phyloP scores from a whole-genome alignment of 2,329 filamentous ascomycete genomes.

The Xylariales sp. region DNA sequence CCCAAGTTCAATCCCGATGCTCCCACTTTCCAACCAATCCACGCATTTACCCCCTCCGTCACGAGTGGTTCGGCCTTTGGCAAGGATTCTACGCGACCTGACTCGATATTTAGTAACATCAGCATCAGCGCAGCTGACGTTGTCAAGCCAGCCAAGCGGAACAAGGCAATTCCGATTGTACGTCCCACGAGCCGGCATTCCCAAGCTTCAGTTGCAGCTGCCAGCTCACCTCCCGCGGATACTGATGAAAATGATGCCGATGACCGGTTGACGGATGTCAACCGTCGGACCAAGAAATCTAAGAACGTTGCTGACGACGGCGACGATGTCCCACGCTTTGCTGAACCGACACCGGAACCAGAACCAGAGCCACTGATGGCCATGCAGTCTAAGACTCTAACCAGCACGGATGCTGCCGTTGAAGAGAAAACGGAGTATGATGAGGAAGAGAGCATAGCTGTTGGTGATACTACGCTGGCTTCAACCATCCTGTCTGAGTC shows the following conservation, averaged over 20 bases:
- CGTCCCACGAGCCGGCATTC: slow-evolving; percentile 52
- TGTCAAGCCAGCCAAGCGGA: slow-evolving; percentile 63
- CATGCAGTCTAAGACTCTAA: not conserved
- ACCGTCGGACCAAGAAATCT: slow-evolving; percentile 68
- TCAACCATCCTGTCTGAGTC: slow-evolving; percentile 50
- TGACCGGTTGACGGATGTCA: slow-evolving; percentile 60
- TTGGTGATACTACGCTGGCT: slow-evolving; percentile 47
- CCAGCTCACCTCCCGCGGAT: slow-evolving; percentile 1
- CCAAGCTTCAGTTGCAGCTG: slow-evolving; percentile 8
- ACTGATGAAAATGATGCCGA: slow-evolving; percentile 47
- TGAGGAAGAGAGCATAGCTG: slow-evolving; percentile 38
- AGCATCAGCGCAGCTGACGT: slow-evolving; percentile 58
- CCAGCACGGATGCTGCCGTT: slow-evolving; percentile 14
- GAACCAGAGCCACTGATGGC: slow-evolving; percentile 21
- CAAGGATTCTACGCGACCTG: slow-evolving; percentile 36
- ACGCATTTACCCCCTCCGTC: slow-evolving; percentile 41
- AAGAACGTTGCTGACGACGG: slow-evolving; percentile 61
- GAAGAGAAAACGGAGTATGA: slow-evolving; percentile 31
- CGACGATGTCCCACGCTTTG: slow-evolving; percentile 73
- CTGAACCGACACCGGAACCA: slow-evolving; percentile 42
- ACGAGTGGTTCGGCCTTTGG: slow-evolving; percentile 40
- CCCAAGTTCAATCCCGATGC: slow-evolving; percentile 73
- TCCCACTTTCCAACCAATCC: slow-evolving; percentile 67
- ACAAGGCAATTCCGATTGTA: slow-evolving; percentile 81
- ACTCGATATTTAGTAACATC: slow-evolving; percentile 67